phyloP scores from a whole-genome alignment of 176 grass and related monocot species.

The Panicum miliaceum region DNA sequence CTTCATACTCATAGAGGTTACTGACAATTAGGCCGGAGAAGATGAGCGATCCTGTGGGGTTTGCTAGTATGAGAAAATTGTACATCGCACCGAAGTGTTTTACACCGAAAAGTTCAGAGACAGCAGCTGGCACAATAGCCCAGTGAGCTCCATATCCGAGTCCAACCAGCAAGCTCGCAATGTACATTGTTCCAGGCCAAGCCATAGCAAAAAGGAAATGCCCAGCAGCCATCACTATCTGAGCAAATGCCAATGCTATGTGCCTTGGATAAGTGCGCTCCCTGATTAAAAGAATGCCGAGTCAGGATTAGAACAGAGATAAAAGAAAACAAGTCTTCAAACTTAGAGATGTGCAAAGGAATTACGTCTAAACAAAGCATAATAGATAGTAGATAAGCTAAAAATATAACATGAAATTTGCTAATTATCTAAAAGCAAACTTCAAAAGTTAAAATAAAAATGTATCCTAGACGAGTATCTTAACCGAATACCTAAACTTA shows the following conservation, averaged over 20 bases:
- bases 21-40: conserved; percentile 80
- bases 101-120: conserved; percentile 79
- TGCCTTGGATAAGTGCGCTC: conserved; percentile 75
- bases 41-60: conserved; percentile 69
- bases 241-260: conserved; percentile 62
- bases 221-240: conserved; percentile 67
- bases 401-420: not conserved
- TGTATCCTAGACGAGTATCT: not conserved
- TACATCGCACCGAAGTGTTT: conserved; percentile 86
- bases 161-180: conserved; percentile 75
- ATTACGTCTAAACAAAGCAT: not conserved
- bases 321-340: not conserved
- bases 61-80: conserved; percentile 88
- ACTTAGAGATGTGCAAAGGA: not conserved
- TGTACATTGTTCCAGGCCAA: conserved; percentile 89
- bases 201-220: conserved; percentile 92
- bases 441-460: not conserved
- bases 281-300: conserved; percentile 48
- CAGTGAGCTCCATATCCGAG: conserved; percentile 87
- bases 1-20: conserved; percentile 64
- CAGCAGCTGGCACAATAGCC: conserved; percentile 76
- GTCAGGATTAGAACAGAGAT: conserved; percentile 9
- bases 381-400: not conserved
- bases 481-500: not conserved
- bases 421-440: not conserved